Evolutionary conservation across 2,329 filamentous ascomycete species (phyloP), one percentile per base, ranked within the genome.

Genomic region (Lasiodiplodia gonubiensis): DNA sequence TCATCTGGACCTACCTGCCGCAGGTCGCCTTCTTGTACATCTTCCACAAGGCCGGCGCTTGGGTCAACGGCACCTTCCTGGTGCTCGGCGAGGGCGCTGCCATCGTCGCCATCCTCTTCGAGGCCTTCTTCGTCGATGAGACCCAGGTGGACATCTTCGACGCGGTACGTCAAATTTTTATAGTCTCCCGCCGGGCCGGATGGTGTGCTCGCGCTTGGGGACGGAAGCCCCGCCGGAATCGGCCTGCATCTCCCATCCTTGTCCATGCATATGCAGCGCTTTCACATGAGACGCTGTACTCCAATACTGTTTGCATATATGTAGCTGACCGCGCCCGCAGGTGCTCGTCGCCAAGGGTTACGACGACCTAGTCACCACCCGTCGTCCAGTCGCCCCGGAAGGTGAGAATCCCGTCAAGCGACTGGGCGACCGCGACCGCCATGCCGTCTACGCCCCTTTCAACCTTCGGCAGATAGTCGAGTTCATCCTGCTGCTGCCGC

Each of bases 391-490:
- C 80, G 68, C 83, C 89, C 73, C 89, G 87, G 89, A 94, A 69
- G 88, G 88, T 1, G 87, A 90, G 57, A 89, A 90, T 72, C 87
- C 93, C 0, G 89, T 95, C 59, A 90, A 90, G 76, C 90, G 90
- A 79, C 88, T 98, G 0, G 94, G 94, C 33, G 93, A 92, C 71
- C 92, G 93, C 0, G 93, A 90, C 0, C 88, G 83, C 25, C 84
- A 88, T 1, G 92, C 93, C 0, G 85, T 92, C 21, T 97, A 95
- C 79, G 89, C 91, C 10, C 94, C 94, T 0, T 97, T 96, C 84
- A 97, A 92, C 66, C 82, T 97, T 65, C 87, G 92, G n/a, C 94
- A 97, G 78, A 95, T 97, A 67, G 76, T 92, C 70, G 94, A 97
- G 80, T 90, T 97, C 69, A 83, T 96, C 46, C 69, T 85, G 14